A percentile compares a stretch with the other conserved stretches of the same genome.
Evolutionary conservation across 83 land plant species (phyloP).

Genomic region (Picea abies): DNA sequence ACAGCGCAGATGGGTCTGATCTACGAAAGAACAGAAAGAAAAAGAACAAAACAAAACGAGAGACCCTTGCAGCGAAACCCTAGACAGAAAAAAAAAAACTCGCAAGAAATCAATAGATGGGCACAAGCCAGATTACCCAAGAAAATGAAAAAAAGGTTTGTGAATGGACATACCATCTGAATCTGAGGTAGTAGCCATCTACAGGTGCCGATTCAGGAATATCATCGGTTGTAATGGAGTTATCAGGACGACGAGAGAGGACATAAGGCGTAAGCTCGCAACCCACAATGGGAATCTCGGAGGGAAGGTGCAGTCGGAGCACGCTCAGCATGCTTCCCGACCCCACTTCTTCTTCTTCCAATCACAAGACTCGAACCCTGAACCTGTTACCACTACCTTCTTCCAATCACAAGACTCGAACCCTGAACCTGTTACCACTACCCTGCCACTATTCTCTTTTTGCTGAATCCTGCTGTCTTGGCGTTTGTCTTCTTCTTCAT

Average conservation of each 20-base stretch:
- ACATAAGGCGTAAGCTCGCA: conserved; percentile 96
- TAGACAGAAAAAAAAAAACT: too few species aligned
- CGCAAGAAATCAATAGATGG: too few species aligned
- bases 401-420: conserved; percentile 3
- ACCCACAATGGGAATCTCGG: conserved; percentile 97
- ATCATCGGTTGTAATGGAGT: conserved; percentile 59
- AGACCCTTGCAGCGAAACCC: too few species aligned
- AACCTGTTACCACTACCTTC: neutral
- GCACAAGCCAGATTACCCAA: too few species aligned
- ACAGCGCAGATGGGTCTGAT: too few species aligned
- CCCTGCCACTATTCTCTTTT: neutral
- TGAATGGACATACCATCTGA: conserved; percentile 68
- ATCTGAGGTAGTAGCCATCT: conserved; percentile 78
- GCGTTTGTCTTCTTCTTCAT: too few species aligned
- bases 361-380: neutral
- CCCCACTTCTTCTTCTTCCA: conserved; percentile 18
- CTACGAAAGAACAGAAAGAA: too few species aligned
- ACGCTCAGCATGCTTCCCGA: conserved; percentile 93
- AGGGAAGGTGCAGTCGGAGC: conserved; percentile 94
- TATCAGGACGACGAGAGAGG: conserved; percentile 72
- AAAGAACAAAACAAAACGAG: too few species aligned
- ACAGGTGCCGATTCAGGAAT: conserved; percentile 71
- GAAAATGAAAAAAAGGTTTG: too few species aligned
- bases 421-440: neutral
- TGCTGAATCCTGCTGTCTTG: too few species aligned